These are phyloP conservation scores for Mitragyna speciosa DNA, from an alignment of 257 asterid species.

Conservation along the genomic window DNA sequence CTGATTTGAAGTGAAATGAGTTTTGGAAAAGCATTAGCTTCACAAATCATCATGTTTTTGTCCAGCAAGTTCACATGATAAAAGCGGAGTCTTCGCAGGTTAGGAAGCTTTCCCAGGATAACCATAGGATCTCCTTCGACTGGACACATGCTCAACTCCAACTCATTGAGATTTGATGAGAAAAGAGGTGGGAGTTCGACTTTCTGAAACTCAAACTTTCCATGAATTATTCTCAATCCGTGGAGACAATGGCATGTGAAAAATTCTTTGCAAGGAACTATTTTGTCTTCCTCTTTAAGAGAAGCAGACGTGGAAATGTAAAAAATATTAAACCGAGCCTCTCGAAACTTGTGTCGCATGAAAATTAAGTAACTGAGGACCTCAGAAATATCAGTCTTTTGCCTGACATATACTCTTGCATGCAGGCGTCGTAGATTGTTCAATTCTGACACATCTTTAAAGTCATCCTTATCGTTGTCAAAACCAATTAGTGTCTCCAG, in stretches of 20 bases:
- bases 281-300: not conserved
- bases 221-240: rapidly evolving
- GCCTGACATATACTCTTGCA: not conserved
- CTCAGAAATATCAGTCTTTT: not conserved
- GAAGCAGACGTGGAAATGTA: not conserved
- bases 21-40: not conserved
- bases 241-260: not conserved
- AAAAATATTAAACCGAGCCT: not conserved
- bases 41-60: not conserved
- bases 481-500: not conserved
- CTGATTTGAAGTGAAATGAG: not conserved
- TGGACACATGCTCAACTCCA: rapidly evolving
- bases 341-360: not conserved
- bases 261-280: not conserved
- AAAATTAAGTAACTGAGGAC: not conserved
- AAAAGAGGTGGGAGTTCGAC: not conserved
- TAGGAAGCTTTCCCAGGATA: not conserved
- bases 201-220: not conserved
- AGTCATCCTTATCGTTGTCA: rapidly evolving
- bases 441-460: not conserved
- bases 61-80: rapidly evolving
- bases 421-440: not conserved
- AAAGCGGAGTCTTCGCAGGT: not conserved
- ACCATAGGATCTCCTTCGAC: not conserved
- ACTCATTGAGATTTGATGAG: not conserved